Conservation (phyloP, 2,329 filamentous ascomycete species). For the Neopestalotiopsis clavispora region DNA sequence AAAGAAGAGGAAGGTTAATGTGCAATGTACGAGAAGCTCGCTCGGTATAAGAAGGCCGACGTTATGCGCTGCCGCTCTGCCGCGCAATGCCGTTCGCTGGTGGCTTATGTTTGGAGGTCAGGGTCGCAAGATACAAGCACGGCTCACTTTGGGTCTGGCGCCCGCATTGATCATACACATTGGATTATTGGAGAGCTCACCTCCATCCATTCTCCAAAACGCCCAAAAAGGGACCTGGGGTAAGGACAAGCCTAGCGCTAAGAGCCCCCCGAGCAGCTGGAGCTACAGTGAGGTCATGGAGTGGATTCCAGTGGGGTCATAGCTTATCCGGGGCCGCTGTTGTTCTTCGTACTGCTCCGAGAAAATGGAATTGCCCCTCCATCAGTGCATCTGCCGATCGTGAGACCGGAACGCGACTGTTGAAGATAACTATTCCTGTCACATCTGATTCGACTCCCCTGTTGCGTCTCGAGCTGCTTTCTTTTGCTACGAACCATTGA, state of each 20-base stretch:
- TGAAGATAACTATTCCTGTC: background rate
- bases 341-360: background rate
- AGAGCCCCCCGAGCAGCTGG: background rate
- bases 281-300: conserved; percentile 11
- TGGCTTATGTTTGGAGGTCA: background rate
- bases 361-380: conserved; percentile 16
- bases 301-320: conserved; percentile 7
- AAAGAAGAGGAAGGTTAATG: background rate
- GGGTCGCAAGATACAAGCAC: background rate
- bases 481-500: background rate
- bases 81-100: conserved; percentile 11
- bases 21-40: background rate
- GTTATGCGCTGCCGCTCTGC: conserved; percentile 15
- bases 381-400: background rate
- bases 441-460: background rate
- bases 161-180: background rate
- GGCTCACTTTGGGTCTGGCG: background rate
- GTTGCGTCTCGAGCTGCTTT: background rate
- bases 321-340: background rate
- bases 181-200: conserved; percentile 1
- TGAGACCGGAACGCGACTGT: background rate
- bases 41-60: conserved; percentile 14
- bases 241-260: background rate
- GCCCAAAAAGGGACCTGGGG: background rate
- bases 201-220: no score